A percentile compares a stretch with the other conserved stretches of the same genome.
phyloP scores from a whole-genome alignment of 176 grass and related monocot genomes.

The Phyllostachys edulis region DNA sequence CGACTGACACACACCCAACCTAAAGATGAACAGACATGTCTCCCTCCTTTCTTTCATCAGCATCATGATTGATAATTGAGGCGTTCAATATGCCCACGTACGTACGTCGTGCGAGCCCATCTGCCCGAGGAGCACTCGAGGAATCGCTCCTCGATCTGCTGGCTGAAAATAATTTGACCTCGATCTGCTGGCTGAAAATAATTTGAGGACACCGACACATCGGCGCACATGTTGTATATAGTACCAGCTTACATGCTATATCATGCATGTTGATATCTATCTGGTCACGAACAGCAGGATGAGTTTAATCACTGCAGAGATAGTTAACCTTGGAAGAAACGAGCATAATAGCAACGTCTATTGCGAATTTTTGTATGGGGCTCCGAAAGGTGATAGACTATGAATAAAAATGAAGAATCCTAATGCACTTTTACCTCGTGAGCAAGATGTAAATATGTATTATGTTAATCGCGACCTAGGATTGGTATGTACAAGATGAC shows the following conservation, averaged over 20 bases:
- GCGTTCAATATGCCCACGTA: background rate
- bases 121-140: background rate
- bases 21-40: background rate
- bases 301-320: background rate
- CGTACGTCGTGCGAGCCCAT: background rate
- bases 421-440: background rate
- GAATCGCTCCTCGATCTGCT: background rate
- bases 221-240: no score
- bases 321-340: background rate
- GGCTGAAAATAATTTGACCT: background rate
- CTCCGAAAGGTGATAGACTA: background rate
- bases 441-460: no score
- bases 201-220: background rate
- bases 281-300: background rate
- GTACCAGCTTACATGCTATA: background rate
- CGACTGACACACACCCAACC: background rate
- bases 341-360: background rate
- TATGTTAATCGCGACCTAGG: background rate
- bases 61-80: background rate
- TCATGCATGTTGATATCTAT: background rate
- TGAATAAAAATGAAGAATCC: no score
- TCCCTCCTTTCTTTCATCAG: background rate
- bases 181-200: background rate
- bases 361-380: background rate
- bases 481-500: no score